Percentiles rank a stretch among this genome's conserved stretches.
Conservation (phyloP, 169 alveolate species). For the Plasmodium cynomolgi region DNA sequence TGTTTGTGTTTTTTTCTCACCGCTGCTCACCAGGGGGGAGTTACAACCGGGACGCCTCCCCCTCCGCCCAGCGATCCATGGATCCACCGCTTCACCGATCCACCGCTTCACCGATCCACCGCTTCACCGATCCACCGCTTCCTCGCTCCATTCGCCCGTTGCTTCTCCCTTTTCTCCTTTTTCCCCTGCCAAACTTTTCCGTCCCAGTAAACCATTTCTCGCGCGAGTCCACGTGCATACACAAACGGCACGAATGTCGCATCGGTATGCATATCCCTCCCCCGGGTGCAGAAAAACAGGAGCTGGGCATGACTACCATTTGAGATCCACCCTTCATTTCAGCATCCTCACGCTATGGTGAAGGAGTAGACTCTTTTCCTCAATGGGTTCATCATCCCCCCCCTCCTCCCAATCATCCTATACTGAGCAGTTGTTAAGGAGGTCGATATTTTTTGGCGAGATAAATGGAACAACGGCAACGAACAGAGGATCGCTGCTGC, state of each 20-base stretch:
- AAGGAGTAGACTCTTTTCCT: not conserved
- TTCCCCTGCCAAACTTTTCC: not conserved
- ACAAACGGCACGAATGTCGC: not conserved
- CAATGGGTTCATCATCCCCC: not conserved
- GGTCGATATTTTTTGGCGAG: not conserved
- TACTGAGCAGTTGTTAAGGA: too few relatives aligned
- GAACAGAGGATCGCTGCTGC: not conserved
- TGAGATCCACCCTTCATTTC: not conserved
- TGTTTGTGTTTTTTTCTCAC: not conserved
- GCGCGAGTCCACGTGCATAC: not conserved
- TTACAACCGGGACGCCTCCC: too few relatives aligned
- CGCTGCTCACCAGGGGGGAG: too few relatives aligned
- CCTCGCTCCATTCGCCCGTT: not conserved
- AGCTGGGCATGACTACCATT: not conserved
- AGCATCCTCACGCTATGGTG: not conserved
- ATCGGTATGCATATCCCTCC: not conserved
- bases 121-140: too few relatives aligned
- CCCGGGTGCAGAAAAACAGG: not conserved
- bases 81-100: too few relatives aligned
- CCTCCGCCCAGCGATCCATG: too few relatives aligned
- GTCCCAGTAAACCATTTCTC: too few relatives aligned
- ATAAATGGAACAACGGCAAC: not conserved
- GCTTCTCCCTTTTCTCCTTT: not conserved
- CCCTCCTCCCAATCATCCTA: not conserved
- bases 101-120: too few relatives aligned